Evolutionary conservation across 2,329 filamentous ascomycete species (phyloP).

Genomic region (Colletotrichum tofieldiae): DNA sequence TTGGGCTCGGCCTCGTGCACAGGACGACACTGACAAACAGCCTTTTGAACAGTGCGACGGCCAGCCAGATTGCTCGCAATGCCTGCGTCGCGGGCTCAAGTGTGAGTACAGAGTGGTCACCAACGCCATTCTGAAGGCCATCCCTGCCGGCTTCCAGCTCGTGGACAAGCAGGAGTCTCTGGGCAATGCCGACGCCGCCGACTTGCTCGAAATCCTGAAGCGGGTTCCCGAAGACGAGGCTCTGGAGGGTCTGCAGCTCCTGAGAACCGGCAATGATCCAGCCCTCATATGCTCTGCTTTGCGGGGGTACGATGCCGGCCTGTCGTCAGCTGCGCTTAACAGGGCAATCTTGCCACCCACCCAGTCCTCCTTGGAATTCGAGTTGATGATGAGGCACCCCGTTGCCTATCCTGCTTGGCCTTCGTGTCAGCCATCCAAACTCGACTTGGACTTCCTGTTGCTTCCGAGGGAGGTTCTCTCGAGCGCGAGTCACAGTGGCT

Average conservation of each 20-base stretch:
- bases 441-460: neutral
- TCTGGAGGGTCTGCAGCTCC: neutral
- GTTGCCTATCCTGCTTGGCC: neutral
- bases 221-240: neutral
- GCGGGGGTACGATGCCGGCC: neutral
- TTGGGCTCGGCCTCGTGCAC: neutral
- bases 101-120: neutral
- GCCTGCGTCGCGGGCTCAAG: neutral
- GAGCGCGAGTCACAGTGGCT: too few relatives aligned
- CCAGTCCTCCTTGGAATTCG: constrained; percentile 1
- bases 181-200: neutral
- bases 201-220: neutral
- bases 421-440: neutral
- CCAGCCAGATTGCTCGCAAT: neutral
- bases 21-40: neutral
- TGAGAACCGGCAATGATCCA: neutral
- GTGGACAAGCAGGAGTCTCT: neutral
- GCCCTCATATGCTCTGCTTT: neutral
- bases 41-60: neutral
- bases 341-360: neutral
- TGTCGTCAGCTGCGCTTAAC: neutral
- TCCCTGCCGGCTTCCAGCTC: neutral
- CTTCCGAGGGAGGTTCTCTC: neutral
- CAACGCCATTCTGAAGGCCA: neutral
- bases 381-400: constrained; percentile 10